Evolutionary conservation across 495 filamentous ascomycete genomes (phyloP), one percentile per base, ranked within the genome.

Genomic region (Pyronema domesticum): DNA sequence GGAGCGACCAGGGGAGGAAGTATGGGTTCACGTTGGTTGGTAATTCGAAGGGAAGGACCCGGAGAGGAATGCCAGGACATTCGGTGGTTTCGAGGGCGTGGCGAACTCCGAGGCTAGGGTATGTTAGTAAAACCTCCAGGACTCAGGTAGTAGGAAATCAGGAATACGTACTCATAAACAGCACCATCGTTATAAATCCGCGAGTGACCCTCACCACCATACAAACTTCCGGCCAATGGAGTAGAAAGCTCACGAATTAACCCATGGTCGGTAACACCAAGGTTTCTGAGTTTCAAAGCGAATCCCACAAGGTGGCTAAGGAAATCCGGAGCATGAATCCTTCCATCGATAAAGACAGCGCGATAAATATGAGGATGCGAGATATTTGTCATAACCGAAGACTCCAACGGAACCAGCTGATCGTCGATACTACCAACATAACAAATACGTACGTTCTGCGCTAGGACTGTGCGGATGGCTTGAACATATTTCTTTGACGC

Each of bases 371-470:
- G 88, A 3, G 91, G 91, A 65, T 98, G 91, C 36, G 78, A 77
- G 5, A 85, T 78, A 4, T 81, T 80, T 1, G 85, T 77, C 60
- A 93, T 94, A 1, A 86, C 80, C 0, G 88, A 86, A 13, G 88
- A 95, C 79, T 95, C 88, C 51, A 95, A 67, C 11, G 87, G 89
- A 33, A 98, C 89, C 10, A 98, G 73, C 68, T 98, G 91, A 68
- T 98, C 91, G 65, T 98, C 91, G 51, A 96, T 91, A 65, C 87
- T 94, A 36, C 89, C 89, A 58, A 91, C 72, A 67, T 84, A 89
- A 2, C 85, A 80, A 49, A 95, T 77, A 39, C 86, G 80, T 11
- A 85, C 83, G 15, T 89, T 86, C 66, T 85, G 83, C 40, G 73
- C 72, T 14, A 98, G 72, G 30, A 79, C 79, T 7, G 75, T 74